phyloP scores from a whole-genome alignment of 345 rosid species.

The Brassica carinata region DNA sequence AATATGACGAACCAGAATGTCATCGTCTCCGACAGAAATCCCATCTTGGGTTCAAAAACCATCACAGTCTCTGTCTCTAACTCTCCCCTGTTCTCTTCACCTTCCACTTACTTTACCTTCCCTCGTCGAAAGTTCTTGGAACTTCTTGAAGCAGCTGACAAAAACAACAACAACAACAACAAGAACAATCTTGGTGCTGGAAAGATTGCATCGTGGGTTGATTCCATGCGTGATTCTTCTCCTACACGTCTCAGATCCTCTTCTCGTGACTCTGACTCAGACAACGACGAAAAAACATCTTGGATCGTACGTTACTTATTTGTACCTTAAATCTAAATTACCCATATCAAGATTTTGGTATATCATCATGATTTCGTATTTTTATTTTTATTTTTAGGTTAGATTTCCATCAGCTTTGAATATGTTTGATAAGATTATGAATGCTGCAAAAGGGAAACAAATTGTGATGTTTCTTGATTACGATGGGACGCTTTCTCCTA shows the following conservation, averaged over 20 bases:
- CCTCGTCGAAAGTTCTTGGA: constrained; percentile 46
- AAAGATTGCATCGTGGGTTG: constrained; percentile 63
- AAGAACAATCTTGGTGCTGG: constrained; percentile 29
- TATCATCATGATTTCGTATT: not conserved
- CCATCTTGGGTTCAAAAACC: constrained; percentile 46
- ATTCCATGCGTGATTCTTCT: constrained; percentile 89
- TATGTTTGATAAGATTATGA: constrained; percentile 69
- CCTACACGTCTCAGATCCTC: constrained; percentile 71
- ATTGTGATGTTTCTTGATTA: constrained; percentile 96
- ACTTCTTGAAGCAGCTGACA: constrained; percentile 52
- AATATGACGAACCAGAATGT: constrained; percentile 78
- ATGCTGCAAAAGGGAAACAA: constrained; percentile 68
- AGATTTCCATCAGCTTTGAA: constrained; percentile 83
- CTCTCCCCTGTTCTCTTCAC: constrained; percentile 48
- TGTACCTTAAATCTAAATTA: not conserved
- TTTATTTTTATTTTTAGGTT: constrained; percentile 42
- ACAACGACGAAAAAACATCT: constrained; percentile 44
- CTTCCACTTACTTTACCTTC: constrained; percentile 43
- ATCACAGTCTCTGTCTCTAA: constrained; percentile 45
- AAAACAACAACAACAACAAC: constrained; percentile 18
- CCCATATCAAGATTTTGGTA: not conserved
- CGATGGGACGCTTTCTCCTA: constrained; percentile 95
- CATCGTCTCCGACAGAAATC: constrained; percentile 53
- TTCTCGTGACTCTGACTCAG: constrained; percentile 38
- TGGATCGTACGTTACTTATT: constrained; percentile 64